These are phyloP conservation scores for Fraxinus greggii DNA, from an alignment of 305 asterid genomes.

Conservation along the genomic window DNA sequence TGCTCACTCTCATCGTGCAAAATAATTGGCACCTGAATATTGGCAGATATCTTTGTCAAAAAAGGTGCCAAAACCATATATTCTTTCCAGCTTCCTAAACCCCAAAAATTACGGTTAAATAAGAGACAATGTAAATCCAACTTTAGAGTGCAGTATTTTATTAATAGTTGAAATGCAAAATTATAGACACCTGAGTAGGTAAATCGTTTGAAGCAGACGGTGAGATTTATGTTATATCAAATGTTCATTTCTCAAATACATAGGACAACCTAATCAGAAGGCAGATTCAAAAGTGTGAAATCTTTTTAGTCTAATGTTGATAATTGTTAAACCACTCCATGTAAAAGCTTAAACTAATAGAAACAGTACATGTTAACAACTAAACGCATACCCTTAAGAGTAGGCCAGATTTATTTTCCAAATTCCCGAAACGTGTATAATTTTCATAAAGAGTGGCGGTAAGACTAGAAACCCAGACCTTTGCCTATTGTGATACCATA, in stretches of 20 bases:
- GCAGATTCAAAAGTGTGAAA: background rate
- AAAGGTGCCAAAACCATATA: background rate
- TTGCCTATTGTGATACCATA: background rate
- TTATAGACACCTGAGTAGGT: background rate
- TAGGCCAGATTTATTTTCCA: background rate
- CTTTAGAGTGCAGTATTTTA: slow-evolving; percentile 1
- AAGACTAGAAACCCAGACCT: background rate
- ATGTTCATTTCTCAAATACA: background rate
- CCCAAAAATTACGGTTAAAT: background rate
- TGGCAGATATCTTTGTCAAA: background rate
- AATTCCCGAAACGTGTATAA: background rate
- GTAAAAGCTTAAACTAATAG: background rate
- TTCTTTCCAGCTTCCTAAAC: background rate
- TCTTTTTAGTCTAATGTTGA: background rate
- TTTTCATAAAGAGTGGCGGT: background rate
- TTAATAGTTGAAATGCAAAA: slow-evolving; percentile 1
- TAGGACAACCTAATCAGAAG: background rate
- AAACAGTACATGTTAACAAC: background rate
- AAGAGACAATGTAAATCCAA: slow-evolving; percentile 4
- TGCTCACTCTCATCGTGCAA: slow-evolving; percentile 75
- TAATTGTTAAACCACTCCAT: background rate
- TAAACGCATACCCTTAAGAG: background rate
- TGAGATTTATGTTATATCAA: background rate
- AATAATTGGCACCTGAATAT: slow-evolving; percentile 59
- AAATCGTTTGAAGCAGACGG: background rate